phyloP scores from a whole-genome alignment of 768 basidiomycete species.

The Candolleomyces efflorescens region DNA sequence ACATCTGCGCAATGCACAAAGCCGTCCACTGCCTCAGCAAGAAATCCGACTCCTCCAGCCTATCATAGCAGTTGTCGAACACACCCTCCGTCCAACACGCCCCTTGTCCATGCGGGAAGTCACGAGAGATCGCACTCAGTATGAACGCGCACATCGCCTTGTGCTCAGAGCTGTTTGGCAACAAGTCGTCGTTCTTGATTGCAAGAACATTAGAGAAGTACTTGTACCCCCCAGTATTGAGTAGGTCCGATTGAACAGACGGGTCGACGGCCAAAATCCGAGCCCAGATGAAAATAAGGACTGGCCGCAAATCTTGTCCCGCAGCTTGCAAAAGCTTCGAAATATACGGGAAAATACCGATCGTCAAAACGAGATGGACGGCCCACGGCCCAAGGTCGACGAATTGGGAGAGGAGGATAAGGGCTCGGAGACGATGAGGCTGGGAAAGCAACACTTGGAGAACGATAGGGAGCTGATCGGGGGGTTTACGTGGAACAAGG shows the following conservation, averaged over 20 bases:
- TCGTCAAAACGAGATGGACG: slow-evolving; percentile 90
- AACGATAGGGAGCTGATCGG: slow-evolving; percentile 96
- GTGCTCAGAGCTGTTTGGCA: slow-evolving; percentile 95
- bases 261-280: slow-evolving; percentile 96
- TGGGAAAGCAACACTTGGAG: slow-evolving; percentile 96
- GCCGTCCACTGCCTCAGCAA: slow-evolving; percentile 92
- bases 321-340: slow-evolving; percentile 94
- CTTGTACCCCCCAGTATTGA: slow-evolving; percentile 77
- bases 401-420: slow-evolving; percentile 94
- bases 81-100: slow-evolving; percentile 80
- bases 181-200: slow-evolving; percentile 58
- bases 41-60: slow-evolving; percentile 87
- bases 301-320: slow-evolving; percentile 92
- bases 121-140: slow-evolving; percentile 84
- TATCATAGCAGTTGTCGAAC: slow-evolving; percentile 82
- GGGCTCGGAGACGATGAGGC: slow-evolving; percentile 89
- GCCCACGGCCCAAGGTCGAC: slow-evolving; percentile 99
- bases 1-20: slow-evolving; percentile 90
- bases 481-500: slow-evolving; percentile 84
- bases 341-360: slow-evolving; percentile 99
- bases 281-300: slow-evolving; percentile 98
- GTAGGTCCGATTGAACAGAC: slow-evolving; percentile 85
- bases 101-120: slow-evolving; percentile 80
- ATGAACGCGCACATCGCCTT: slow-evolving; percentile 99
- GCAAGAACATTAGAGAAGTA: slow-evolving; percentile 82